These are phyloP conservation scores for Penicillium sp. DNA, from an alignment of 2,329 filamentous ascomycete genomes.

Conservation along the genomic window DNA sequence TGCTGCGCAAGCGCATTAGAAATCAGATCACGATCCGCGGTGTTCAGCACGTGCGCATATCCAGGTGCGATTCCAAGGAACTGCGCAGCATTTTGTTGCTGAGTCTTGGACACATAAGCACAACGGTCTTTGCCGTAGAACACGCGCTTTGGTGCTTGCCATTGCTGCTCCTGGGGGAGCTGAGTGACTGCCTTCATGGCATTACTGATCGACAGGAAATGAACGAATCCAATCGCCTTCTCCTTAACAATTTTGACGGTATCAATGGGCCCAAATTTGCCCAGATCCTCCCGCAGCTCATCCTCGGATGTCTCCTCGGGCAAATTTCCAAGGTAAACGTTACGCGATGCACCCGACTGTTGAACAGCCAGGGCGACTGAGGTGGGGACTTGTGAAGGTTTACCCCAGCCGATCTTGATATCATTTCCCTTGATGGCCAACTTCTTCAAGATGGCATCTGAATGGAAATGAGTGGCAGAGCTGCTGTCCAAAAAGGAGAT, in stretches of 20 bases:
- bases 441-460: constrained; percentile 99
- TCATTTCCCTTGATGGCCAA: constrained; percentile 97
- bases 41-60: constrained; percentile 93
- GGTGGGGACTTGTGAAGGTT: constrained; percentile 95
- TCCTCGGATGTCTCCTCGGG: constrained; percentile 87
- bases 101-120: constrained; percentile 98
- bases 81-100: constrained; percentile 98
- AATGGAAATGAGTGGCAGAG: constrained; percentile 98
- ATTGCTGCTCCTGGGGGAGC: constrained; percentile 92
- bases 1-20: constrained; percentile 95
- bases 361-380: constrained; percentile 97
- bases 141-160: constrained; percentile 90
- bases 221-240: constrained; percentile 96
- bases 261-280: constrained; percentile 94
- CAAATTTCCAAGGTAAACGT: constrained; percentile 93
- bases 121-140: constrained; percentile 99
- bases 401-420: constrained; percentile 99
- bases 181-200: constrained; percentile 98
- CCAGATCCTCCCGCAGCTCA: constrained; percentile 88
- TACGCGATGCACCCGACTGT: constrained; percentile 92
- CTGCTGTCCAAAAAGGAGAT: constrained; percentile 98
- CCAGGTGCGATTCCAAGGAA: constrained; percentile 96
- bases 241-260: constrained; percentile 97
- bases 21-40: constrained; percentile 92
- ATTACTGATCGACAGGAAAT: constrained; percentile 95